Percentiles rank a stretch among this genome's conserved stretches.
Evolutionary conservation across 164 flowering plant genomes (phyloP).

Genomic region (Berberis thunbergii): DNA sequence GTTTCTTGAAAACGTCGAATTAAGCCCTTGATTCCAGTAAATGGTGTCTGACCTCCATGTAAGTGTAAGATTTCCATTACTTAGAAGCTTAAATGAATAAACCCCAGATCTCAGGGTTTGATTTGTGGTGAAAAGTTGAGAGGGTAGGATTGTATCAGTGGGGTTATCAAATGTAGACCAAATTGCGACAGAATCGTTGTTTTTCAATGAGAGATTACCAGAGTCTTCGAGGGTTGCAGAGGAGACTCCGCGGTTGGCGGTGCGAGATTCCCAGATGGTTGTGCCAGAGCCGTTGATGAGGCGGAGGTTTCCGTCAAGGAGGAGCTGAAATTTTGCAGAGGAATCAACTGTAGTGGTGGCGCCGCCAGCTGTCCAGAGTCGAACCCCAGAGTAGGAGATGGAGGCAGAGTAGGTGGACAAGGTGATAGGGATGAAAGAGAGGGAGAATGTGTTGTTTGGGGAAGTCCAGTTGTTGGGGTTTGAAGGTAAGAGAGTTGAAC

Average conservation of each 20-base stretch:
- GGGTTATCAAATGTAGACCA: conserved; percentile 36
- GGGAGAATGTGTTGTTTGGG: conserved; percentile 23
- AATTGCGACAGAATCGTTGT: conserved; percentile 9
- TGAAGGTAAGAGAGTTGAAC: conserved; percentile 15
- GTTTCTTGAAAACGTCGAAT: conserved; percentile 17
- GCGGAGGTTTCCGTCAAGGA: conserved; percentile 25
- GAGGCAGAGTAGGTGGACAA: conserved; percentile 14
- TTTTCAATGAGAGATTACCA: conserved; percentile 17
- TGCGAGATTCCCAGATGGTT: conserved; percentile 24
- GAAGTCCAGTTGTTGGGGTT: conserved; percentile 20
- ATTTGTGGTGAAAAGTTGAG: conserved; percentile 20
- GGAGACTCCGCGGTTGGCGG: conserved; percentile 20
- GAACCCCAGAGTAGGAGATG: conserved; percentile 13
- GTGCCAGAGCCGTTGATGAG: conserved; percentile 23
- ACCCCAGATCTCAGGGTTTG: conserved; percentile 19
- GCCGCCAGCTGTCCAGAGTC: conserved; percentile 27
- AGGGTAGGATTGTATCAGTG: conserved; percentile 27
- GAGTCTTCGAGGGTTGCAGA: conserved; percentile 22
- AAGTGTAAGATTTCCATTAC: conserved; percentile 26
- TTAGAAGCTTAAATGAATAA: conserved; percentile 20
- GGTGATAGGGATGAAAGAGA: conserved; percentile 20
- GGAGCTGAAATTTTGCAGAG: conserved; percentile 15
- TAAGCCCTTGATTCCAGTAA: conserved; percentile 26
- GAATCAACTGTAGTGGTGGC: conserved; percentile 13
- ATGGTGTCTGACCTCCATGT: conserved; percentile 18